phyloP scores from a whole-genome alignment of 495 filamentous ascomycete genomes.

The Tuber microsphaerosporum region DNA sequence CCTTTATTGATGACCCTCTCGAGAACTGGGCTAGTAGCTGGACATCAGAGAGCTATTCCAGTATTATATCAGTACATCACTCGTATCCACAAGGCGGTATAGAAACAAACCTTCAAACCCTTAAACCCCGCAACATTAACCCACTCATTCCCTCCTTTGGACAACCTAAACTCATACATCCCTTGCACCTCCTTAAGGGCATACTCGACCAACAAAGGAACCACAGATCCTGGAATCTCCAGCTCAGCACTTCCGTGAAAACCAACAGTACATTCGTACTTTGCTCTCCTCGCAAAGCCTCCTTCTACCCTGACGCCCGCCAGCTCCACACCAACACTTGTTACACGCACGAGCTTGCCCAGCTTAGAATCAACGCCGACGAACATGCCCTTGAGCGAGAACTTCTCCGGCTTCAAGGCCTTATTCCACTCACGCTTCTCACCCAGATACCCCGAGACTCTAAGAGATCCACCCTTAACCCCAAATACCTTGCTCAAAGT shows the following conservation, averaged over 20 bases:
- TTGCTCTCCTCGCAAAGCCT: conserved; percentile 1
- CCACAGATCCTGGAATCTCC: conserved; percentile 25
- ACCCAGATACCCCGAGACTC: conserved; percentile 20
- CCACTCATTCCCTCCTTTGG: conserved; percentile 23
- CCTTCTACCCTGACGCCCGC: background rate
- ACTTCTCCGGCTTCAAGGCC: conserved; percentile 14
- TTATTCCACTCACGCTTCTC: conserved; percentile 24
- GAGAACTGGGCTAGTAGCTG: conserved; percentile 21
- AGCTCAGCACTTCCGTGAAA: conserved; percentile 23
- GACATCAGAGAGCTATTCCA: conserved; percentile 20
- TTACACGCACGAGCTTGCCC: conserved; percentile 18
- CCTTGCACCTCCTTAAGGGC: conserved; percentile 15
- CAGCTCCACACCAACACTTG: conserved; percentile 26
- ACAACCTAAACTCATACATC: conserved; percentile 14
- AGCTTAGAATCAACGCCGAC: conserved; percentile 9
- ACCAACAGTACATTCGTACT: conserved; percentile 20
- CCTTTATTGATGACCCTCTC: background rate
- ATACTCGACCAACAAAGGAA: conserved; percentile 19
- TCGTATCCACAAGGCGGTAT: background rate
- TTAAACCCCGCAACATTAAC: conserved; percentile 30
- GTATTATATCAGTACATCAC: conserved; percentile 4
- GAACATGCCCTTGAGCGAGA: conserved; percentile 17
- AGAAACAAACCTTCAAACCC: conserved; percentile 25
- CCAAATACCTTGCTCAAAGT: conserved; percentile 22
- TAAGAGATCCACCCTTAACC: conserved; percentile 11